Percentiles rank a stretch among this genome's conserved stretches.
Conservation (phyloP, 108 stramenopile species). For the Pseudonitzschia multiseries region DNA sequence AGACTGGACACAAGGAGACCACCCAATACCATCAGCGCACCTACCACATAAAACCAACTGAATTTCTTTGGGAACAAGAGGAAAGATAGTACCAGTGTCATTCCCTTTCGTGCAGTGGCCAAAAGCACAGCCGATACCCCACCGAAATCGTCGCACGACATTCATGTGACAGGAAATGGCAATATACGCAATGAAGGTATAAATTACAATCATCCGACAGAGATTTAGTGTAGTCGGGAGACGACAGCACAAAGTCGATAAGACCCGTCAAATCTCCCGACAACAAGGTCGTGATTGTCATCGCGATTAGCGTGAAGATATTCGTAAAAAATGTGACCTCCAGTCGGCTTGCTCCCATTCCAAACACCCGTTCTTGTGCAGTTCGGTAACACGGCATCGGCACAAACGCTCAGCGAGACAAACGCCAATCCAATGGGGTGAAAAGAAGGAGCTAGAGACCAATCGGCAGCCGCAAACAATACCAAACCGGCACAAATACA, state of each 20-base stretch:
- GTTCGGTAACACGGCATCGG: constrained; percentile 93
- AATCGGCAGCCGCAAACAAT: constrained; percentile 91
- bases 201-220: constrained; percentile 62
- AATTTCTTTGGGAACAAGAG: constrained; percentile 91
- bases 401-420: constrained; percentile 85
- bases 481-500: constrained; percentile 89
- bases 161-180: constrained; percentile 92
- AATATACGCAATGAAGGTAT: constrained; percentile 88
- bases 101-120: constrained; percentile 91
- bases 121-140: constrained; percentile 91
- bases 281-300: constrained; percentile 74
- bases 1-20: constrained; percentile 79
- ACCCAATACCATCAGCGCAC: constrained; percentile 86
- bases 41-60: constrained; percentile 85
- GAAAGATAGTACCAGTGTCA: constrained; percentile 86
- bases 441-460: constrained; percentile 81
- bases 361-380: constrained; percentile 90
- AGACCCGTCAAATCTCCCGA: constrained; percentile 88
- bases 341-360: constrained; percentile 64
- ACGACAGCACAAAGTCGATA: constrained; percentile 55
- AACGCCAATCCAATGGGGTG: constrained; percentile 86
- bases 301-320: constrained; percentile 82
- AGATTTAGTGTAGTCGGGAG: constrained; percentile 31
- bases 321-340: constrained; percentile 95
- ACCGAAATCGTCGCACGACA: constrained; percentile 90